phyloP scores from a whole-genome alignment of 2,329 filamentous ascomycete species.

The Xylaria sp. region DNA sequence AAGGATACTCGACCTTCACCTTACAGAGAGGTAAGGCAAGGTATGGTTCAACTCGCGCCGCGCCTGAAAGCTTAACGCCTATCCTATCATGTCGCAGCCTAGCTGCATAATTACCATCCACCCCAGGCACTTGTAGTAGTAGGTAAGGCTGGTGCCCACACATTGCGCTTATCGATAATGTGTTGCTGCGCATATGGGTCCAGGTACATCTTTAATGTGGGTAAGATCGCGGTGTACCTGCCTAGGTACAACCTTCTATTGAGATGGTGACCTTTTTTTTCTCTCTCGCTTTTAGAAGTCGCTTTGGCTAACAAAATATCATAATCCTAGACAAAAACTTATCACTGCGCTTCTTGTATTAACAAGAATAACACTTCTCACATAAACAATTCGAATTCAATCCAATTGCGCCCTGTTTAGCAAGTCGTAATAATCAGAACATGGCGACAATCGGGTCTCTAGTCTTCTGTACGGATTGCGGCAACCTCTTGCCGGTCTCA shows the following conservation, averaged over 20 bases:
- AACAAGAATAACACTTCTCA: background rate
- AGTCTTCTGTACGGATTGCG: conserved; percentile 92
- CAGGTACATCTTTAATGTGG: background rate
- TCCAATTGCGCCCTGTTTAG: background rate
- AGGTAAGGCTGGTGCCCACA: conserved; percentile 4
- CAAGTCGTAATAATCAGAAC: conserved; percentile 37
- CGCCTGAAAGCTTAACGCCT: conserved; percentile 32
- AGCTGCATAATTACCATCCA: background rate
- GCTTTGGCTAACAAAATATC: background rate
- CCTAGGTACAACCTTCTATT: background rate
- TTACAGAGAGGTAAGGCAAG: background rate
- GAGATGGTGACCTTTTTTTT: conserved; percentile 21
- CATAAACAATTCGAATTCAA: background rate
- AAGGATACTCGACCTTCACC: background rate
- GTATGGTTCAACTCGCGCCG: conserved; percentile 22
- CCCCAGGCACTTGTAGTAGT: no score
- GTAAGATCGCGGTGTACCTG: background rate
- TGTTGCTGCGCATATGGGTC: background rate
- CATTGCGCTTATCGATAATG: conserved; percentile 29
- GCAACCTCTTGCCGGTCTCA: conserved; percentile 85
- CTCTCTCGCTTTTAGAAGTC: background rate
- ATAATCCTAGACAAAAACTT: background rate
- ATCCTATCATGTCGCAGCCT: background rate
- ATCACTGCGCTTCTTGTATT: conserved; percentile 4
- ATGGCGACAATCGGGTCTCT: conserved; percentile 94